Conservation (phyloP, 331 rosid species). For the Pyrus hybrid region DNA sequence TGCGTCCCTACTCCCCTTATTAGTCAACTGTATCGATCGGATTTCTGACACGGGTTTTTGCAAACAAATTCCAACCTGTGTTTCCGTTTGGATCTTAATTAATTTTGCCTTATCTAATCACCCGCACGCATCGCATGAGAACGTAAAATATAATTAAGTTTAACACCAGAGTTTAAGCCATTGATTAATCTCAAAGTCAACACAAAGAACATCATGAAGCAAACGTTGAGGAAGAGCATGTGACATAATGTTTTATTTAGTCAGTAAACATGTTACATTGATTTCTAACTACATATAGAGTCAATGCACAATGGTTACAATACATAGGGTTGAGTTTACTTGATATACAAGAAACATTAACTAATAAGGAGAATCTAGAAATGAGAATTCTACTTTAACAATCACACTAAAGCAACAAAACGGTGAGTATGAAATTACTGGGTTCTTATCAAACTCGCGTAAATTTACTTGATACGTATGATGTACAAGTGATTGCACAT, state of each 20-base stretch:
- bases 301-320: background rate
- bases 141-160: background rate
- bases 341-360: background rate
- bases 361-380: background rate
- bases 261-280: background rate
- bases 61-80: constrained; percentile 12
- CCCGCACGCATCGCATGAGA: constrained; percentile 19
- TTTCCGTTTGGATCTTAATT: background rate
- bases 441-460: background rate
- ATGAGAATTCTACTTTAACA: background rate
- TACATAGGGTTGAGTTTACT: background rate
- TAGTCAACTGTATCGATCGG: constrained; percentile 52
- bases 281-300: background rate
- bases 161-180: background rate
- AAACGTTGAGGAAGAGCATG: background rate
- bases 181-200: constrained; percentile 7
- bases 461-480: background rate
- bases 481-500: background rate
- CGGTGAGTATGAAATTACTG: background rate
- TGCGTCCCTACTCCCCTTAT: background rate
- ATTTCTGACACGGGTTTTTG: constrained; percentile 31
- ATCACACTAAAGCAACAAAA: too few species aligned
- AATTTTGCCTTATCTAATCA: background rate
- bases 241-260: background rate
- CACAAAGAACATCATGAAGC: background rate